A percentile compares a stretch with the other conserved stretches of the same genome.
These are phyloP conservation scores for Nymphaea thermarum DNA, from an alignment of 164 flowering plant genomes.

Conservation along the genomic window DNA sequence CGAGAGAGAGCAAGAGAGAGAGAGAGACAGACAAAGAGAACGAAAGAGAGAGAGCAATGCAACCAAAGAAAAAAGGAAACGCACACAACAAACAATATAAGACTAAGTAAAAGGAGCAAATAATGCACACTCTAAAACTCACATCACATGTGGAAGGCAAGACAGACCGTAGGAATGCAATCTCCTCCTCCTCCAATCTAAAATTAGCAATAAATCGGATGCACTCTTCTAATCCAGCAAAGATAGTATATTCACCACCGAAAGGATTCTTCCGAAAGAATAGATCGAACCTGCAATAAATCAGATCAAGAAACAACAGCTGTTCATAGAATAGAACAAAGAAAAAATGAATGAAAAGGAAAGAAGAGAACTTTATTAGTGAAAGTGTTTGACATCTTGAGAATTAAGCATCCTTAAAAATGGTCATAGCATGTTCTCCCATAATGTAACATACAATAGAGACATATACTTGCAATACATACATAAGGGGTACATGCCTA, in stretches of 20 bases:
- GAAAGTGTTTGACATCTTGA: no score
- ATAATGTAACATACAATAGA: no score
- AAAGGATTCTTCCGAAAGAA: constrained; percentile 92
- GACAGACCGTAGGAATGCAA: constrained; percentile 41
- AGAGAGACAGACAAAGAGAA: background rate
- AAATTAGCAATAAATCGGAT: constrained; percentile 80
- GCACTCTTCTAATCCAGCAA: constrained; percentile 95
- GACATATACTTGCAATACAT: no score
- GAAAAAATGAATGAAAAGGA: background rate
- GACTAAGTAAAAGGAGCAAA: background rate
- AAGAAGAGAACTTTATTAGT: background rate
- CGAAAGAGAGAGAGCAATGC: background rate
- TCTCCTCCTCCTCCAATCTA: constrained; percentile 66
- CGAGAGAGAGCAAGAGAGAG: no score
- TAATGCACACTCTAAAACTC: background rate
- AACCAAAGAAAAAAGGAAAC: background rate
- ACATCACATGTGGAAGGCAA: constrained; percentile 86
- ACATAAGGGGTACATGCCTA: no score
- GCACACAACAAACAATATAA: background rate
- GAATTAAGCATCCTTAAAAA: no score
- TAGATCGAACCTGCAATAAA: constrained; percentile 76
- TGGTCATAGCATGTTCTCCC: no score
- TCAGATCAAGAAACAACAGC: background rate
- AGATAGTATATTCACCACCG: constrained; percentile 92
- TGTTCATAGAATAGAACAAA: background rate